phyloP scores from a whole-genome alignment of 495 filamentous ascomycete genomes.

The Neurospora africana region DNA sequence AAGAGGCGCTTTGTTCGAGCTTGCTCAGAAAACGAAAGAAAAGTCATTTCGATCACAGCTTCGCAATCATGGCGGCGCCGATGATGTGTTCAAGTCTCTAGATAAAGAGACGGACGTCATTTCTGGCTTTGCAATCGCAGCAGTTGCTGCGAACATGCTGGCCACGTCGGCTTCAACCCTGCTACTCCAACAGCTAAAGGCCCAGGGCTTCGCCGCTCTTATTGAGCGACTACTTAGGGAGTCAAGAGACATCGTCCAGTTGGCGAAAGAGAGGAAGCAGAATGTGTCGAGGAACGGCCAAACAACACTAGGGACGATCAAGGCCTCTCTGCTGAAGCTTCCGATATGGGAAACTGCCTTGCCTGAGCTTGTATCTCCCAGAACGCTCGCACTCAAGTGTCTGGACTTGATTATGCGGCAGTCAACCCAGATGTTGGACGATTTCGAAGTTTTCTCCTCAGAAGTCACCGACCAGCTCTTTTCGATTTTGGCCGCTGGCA shows the following conservation, averaged over 20 bases:
- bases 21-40: constrained; percentile 63
- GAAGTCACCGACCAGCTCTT: constrained; percentile 42
- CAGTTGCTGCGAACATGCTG: constrained; percentile 46
- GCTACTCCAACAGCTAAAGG: constrained; percentile 38
- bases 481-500: constrained; percentile 31
- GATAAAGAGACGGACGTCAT: constrained; percentile 44
- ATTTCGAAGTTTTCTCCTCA: constrained; percentile 40
- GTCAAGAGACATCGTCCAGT: constrained; percentile 38
- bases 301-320: constrained; percentile 40
- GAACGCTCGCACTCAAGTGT: constrained; percentile 51
- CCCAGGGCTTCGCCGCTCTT: constrained; percentile 38
- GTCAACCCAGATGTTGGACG: constrained; percentile 37
- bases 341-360: constrained; percentile 45
- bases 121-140: constrained; percentile 46
- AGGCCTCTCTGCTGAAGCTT: constrained; percentile 36
- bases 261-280: constrained; percentile 51
- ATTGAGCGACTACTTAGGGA: constrained; percentile 43
- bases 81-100: constrained; percentile 49
- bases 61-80: constrained; percentile 61
- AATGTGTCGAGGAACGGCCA: constrained; percentile 60
- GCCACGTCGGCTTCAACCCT: constrained; percentile 38
- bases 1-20: constrained; percentile 47
- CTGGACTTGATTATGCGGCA: constrained; percentile 50
- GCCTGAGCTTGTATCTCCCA: constrained; percentile 46
- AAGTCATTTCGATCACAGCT: constrained; percentile 59